phyloP scores from a whole-genome alignment of 441 rosid species.

The Raphanus hybrid region DNA sequence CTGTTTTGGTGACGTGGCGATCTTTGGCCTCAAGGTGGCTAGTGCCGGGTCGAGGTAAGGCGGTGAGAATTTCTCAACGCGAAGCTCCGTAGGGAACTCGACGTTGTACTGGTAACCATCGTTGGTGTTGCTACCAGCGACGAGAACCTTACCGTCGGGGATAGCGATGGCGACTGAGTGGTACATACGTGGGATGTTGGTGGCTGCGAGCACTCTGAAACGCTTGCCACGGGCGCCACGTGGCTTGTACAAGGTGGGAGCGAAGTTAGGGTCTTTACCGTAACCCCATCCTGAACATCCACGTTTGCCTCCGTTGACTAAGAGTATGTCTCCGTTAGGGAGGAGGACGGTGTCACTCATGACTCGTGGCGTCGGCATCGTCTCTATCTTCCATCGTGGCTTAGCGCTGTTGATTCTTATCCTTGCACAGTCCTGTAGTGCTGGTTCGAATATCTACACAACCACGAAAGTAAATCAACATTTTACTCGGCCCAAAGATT shows the following conservation, averaged over 20 bases:
- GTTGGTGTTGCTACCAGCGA: constrained; percentile 65
- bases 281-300: constrained; percentile 65
- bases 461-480: no score
- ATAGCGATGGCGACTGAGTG: constrained; percentile 58
- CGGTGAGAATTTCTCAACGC: constrained; percentile 61
- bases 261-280: constrained; percentile 56
- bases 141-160: constrained; percentile 63
- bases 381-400: constrained; percentile 59
- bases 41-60: constrained; percentile 34
- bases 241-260: constrained; percentile 54
- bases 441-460: constrained; percentile 22
- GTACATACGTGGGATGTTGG: constrained; percentile 63
- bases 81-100: constrained; percentile 60
- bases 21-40: no score
- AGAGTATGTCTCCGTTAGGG: constrained; percentile 57
- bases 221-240: constrained; percentile 41
- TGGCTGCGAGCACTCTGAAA: constrained; percentile 49
- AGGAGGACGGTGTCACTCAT: constrained; percentile 71
- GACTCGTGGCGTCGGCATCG: constrained; percentile 57
- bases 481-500: no score
- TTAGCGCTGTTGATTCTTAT: constrained; percentile 54
- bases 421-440: constrained; percentile 55
- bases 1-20: no score
- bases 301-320: constrained; percentile 55
- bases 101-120: constrained; percentile 51